Base-by-base conservation (phyloP, 2,329 filamentous ascomycete species). In the Alternaria alternata region DNA sequence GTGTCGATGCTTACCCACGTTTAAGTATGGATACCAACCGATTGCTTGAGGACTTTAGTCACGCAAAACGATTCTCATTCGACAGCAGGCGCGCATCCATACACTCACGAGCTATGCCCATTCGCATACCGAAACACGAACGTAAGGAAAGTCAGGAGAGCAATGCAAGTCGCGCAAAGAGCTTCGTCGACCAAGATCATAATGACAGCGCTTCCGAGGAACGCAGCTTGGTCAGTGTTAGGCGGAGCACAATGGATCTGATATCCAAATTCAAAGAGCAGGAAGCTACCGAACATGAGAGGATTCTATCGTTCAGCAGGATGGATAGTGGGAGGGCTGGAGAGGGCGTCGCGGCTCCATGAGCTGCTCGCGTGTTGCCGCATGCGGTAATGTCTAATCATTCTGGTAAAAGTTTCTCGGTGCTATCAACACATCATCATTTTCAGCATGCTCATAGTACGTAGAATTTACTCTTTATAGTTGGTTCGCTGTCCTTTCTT, bases 161-260 rank as follows among this genome's bases (percentile, higher is more conserved):
- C 44, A 41, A 59, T 3, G 51, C 54, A 1, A 75, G 67, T 42
- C 54, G 52, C 18, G 61, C 44, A 11, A 73, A 67, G 24, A 69
- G 64, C 36, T 64, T 69, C 26, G n/a, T 58, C 14, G 64, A 57
- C 6, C 36, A 47, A 41, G 62, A 36, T 14, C 62, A 67, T 6
- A 65, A 68, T 26, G 64, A 69, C 24, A 57, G 38, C 3, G 63
- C 61, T 22, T 49, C 51, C 1, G 69, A 73, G 28, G 66, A 65
- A 34, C 68, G 57, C 34, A 78, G 76, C 46, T 64, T 75, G 7
- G 68, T 71, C n/a, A 77, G 74, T 57, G 71, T 79, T 22, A 66
- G 79, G 42, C 72, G 69, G n/a, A 81, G 79, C 62, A 80, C 78
- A 7, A 75, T 79, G 69, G 79, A 81, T 63, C 62, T 81, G 61